Evolutionary conservation across 805 yeast genomes (phyloP), one percentile per base, ranked within the genome.

Genomic region (Candida lessepsii): DNA sequence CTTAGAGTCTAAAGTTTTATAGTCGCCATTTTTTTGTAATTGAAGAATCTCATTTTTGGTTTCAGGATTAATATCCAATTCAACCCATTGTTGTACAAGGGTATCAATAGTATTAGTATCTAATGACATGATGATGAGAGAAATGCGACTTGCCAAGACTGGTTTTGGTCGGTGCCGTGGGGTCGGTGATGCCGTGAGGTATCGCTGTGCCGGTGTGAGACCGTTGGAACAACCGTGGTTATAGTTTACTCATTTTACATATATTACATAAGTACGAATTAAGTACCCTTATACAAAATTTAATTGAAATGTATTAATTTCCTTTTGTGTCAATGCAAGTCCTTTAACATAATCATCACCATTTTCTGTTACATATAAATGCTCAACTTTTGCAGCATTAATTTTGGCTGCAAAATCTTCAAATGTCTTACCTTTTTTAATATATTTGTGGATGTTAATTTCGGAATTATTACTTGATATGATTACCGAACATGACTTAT

Each of bases 31-130:
- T 1, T 55, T 53, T 10, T 70, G 67, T 5, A 86, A 67, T 1
- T 57, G 51, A 14, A 54, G 44, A 27, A 87, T 80, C 55, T 86
- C 85, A 4, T 65, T 45, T 33, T 81, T 65, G 2, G 95, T 78
- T 54, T 46, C 62, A 38, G 57, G 65, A 59, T 58, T 67, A 13
- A 53, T 48, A 41, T 69, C 75, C 8, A 69, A 40, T 3, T 52
- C 49, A 14, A 64, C 45, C 73, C 75, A 69, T 33, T 63, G 49
- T 3, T 55, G 44, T 5, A 63, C 71, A 19, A 64, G 48, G 5
- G 32, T 11, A 44, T 65, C 61, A 9, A 47, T 34, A 17, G 10
- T 25, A 16, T 11, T 30, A 17, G 25, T 35, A 18, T 31, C 26
- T 4, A 20, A 4, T 13, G 18, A 4, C 23, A 31, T 7, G 11